Conservation (phyloP, 2,329 filamentous ascomycete species). For the Cladobotryum protrusum region DNA sequence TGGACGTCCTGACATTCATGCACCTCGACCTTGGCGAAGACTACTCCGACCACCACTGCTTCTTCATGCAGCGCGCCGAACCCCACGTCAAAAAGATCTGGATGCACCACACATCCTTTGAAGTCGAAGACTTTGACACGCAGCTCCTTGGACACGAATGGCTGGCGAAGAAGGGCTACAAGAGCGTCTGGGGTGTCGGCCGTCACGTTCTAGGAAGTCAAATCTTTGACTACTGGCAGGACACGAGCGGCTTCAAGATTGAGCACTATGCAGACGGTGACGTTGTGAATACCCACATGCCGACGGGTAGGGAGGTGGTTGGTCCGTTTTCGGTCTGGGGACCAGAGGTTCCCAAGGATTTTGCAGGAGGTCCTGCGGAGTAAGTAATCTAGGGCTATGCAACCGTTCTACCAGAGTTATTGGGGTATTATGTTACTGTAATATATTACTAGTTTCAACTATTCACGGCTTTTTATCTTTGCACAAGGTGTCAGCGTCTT, state of each 20-base stretch:
- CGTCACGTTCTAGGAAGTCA: conserved; percentile 54
- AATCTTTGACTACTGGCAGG: conserved; percentile 60
- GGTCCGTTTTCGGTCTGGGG: conserved; percentile 16
- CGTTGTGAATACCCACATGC: conserved; percentile 47
- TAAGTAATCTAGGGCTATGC: too few relatives aligned
- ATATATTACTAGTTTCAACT: too few relatives aligned
- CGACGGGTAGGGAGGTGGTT: conserved; percentile 14
- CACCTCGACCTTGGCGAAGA: conserved; percentile 47
- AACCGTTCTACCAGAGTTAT: too few relatives aligned
- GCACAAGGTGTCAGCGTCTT: too few relatives aligned
- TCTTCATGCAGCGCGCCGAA: conserved; percentile 39
- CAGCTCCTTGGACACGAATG: conserved; percentile 55
- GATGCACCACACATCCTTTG: conserved; percentile 22
- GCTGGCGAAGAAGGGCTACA: conserved; percentile 46
- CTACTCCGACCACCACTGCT: conserved; percentile 48
- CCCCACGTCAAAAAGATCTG: conserved; percentile 1
- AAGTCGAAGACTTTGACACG: conserved; percentile 56
- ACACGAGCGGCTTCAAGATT: conserved; percentile 46
- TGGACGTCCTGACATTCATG: conserved; percentile 37
- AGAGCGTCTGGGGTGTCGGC: conserved; percentile 54
- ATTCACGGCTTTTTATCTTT: too few relatives aligned
- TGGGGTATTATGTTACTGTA: too few relatives aligned
- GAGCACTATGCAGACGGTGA: conserved; percentile 60
- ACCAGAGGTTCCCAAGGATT: conserved; percentile 13
- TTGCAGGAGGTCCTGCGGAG: background rate